Conservation (phyloP, 2,329 filamentous ascomycete genomes). For the Neospermospora avenae region DNA sequence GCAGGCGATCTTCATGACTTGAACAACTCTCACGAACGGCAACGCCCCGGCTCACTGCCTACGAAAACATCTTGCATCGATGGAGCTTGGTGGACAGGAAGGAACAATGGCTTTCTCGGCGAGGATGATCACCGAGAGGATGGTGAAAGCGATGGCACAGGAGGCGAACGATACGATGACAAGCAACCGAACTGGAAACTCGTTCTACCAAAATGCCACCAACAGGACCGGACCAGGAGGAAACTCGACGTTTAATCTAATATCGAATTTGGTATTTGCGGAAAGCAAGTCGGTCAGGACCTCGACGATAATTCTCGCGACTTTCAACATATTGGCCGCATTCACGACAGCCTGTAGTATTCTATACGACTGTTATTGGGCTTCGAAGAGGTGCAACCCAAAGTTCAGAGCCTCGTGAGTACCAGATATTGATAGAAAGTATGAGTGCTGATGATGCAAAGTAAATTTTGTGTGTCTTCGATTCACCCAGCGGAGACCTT, state of each 20-base stretch:
- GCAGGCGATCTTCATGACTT: conserved; percentile 34
- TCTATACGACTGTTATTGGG: conserved; percentile 46
- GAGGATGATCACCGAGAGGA: conserved; percentile 27
- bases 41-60: conserved; percentile 34
- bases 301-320: conserved; percentile 58
- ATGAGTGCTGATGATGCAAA: conserved; percentile 21
- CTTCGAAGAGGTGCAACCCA: conserved; percentile 34
- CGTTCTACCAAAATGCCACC: conserved; percentile 7
- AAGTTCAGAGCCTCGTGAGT: conserved; percentile 41
- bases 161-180: conserved; percentile 1
- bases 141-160: conserved; percentile 7
- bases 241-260: conserved; percentile 24
- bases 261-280: conserved; percentile 34
- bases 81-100: conserved; percentile 16
- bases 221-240: conserved; percentile 11
- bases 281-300: conserved; percentile 53
- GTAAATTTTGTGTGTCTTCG: conserved; percentile 34
- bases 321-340: conserved; percentile 58
- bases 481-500: conserved; percentile 38
- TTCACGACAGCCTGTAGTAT: conserved; percentile 55
- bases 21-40: conserved; percentile 26
- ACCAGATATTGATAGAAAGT: conserved; percentile 37
- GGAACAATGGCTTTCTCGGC: conserved; percentile 25
- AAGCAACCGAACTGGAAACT: conserved; percentile 5
- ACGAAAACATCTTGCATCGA: conserved; percentile 18